Evolutionary conservation across 495 filamentous ascomycete genomes (phyloP).

Genomic region (Achaetomiella virescens): DNA sequence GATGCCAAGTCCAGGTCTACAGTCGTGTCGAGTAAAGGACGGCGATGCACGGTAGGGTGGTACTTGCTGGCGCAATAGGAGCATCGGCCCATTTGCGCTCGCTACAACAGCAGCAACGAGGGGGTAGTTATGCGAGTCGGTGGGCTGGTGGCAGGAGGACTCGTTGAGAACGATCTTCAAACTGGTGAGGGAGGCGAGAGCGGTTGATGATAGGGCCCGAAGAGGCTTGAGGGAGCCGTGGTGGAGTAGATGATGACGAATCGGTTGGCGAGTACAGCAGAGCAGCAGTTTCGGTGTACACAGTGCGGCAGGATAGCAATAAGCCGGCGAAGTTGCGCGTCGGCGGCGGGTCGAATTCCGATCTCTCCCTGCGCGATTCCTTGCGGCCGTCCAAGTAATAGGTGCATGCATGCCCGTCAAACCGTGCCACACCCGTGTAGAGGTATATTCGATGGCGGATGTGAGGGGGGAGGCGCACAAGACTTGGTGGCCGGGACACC

Average conservation of each 20-base stretch:
- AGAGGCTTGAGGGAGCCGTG: constrained; percentile 4
- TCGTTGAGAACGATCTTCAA: constrained; percentile 14
- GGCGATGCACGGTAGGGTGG: not conserved
- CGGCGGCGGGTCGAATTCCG: constrained; percentile 2
- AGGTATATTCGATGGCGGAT: constrained; percentile 3
- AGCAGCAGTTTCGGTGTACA: constrained; percentile 5
- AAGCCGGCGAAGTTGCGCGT: constrained; percentile 10
- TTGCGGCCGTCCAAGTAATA: constrained; percentile 7
- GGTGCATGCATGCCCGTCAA: constrained; percentile 6
- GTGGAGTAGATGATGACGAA: constrained; percentile 10
- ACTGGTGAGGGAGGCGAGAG: constrained; percentile 11
- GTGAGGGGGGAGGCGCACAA: constrained; percentile 1
- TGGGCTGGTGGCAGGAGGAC: constrained; percentile 1
- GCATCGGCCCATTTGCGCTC: too few relatives aligned
- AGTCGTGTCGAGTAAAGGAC: not conserved
- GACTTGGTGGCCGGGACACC: not conserved
- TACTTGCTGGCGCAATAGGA: not conserved
- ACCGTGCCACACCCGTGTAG: constrained; percentile 2
- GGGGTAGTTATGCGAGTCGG: not conserved
- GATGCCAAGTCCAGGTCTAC: not conserved
- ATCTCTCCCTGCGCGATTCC: not conserved
- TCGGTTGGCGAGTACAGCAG: constrained; percentile 14
- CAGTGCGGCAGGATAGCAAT: constrained; percentile 9
- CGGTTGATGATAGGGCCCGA: not conserved
- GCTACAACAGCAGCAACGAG: not conserved